Conservation (phyloP, 169 alveolate genomes). For the Haemoproteus tartakovskyi region DNA sequence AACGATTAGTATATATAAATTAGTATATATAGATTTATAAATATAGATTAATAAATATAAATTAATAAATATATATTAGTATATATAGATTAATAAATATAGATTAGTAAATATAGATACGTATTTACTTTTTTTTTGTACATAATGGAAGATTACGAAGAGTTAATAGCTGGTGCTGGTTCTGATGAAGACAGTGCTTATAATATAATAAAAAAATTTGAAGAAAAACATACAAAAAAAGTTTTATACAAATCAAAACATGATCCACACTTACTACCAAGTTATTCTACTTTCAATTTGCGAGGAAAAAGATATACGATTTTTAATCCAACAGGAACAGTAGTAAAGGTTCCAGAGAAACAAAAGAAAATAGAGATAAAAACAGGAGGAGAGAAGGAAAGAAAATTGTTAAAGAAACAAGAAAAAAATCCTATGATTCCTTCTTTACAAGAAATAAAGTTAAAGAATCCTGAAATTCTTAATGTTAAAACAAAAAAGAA, state of each 20-base stretch:
- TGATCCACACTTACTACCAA: constrained; percentile 56
- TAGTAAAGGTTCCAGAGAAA: constrained; percentile 28
- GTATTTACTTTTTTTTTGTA: background rate
- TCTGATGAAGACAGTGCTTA: constrained; percentile 58
- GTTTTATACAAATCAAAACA: constrained; percentile 60
- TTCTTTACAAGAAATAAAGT: constrained; percentile 50
- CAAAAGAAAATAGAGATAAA: constrained; percentile 51
- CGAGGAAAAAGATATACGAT: constrained; percentile 61
- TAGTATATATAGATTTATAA: no score
- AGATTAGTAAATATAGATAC: background rate
- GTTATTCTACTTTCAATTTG: constrained; percentile 63
- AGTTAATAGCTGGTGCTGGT: constrained; percentile 17
- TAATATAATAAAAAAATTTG: constrained; percentile 51
- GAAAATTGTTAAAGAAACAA: constrained; percentile 56
- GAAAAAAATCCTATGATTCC: constrained; percentile 53
- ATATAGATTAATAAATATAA: no score
- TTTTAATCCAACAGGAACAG: constrained; percentile 35
- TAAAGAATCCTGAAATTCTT: constrained; percentile 33
- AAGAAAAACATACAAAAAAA: constrained; percentile 46
- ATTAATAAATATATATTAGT: no score
- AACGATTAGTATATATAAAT: no score
- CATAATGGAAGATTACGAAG: constrained; percentile 57
- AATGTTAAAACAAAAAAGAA: constrained; percentile 50
- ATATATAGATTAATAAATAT: no score
- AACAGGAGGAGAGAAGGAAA: constrained; percentile 33